Evolutionary conservation across 2,329 filamentous ascomycete species (phyloP), one percentile per base, ranked within the genome.

Genomic region (Penicillium sp.): DNA sequence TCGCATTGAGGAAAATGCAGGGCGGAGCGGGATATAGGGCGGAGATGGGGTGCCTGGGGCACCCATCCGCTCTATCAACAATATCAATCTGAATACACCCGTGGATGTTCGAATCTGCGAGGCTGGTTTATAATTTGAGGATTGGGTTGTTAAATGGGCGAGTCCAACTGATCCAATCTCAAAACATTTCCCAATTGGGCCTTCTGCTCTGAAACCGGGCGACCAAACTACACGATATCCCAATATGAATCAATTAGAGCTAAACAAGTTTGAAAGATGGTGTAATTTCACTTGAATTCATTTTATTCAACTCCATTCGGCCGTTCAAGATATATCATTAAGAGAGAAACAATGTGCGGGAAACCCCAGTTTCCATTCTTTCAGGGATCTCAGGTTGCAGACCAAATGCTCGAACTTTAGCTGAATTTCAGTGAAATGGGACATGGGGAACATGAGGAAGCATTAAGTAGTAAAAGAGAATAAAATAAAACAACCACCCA

Each of bases 11-110:
- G 49, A 56, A 55, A 56, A 47, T 53, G 44, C 34, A 56, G 36
- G 33, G 48, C 25, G 55, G 60, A 61, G 52, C 66, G 59, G 76
- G 72, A 61, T 50, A 50, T 59, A 54, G 41, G 70, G 66, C 52
- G 79, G 68, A 58, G 77, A 69, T 59, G 75, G 68, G 60, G 78
- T 72, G 48, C 76, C 51, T n/a, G 15, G 19, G 51, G 51, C 51
- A 54, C 27, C 16, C 34, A 54, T 40, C 29, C 45, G 31, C 29
- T 47, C 10, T 47, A 23, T 47, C 45, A 16, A 25, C 11, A n/a
- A 31, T n/a, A 11, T 53, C 23, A 36, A 53, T 47, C 13, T 13
- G 11, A 34, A 39, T 44, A 25, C n/a, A 25, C 29, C 11, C 5
- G 11, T 31, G 29, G 5, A 31, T 31, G 10, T 23, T 43, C 15